phyloP scores from a whole-genome alignment of 140 eudicot genomes.

The Eryngium alpinum region DNA sequence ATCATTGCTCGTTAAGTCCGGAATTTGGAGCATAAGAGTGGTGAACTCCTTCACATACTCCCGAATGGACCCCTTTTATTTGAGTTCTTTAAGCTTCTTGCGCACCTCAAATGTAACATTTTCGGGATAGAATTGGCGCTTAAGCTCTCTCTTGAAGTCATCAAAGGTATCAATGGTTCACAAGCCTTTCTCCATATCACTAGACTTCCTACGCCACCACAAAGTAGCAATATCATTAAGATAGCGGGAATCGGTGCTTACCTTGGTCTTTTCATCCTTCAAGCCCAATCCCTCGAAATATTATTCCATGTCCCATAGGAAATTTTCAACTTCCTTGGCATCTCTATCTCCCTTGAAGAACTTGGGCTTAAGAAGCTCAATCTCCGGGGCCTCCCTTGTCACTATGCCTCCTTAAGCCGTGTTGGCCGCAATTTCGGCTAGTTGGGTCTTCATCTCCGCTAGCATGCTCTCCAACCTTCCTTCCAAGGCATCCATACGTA shows the following conservation, averaged over 20 bases:
- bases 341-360: too few species aligned
- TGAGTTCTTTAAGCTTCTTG: not conserved
- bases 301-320: not conserved
- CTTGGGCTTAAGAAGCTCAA: too few species aligned
- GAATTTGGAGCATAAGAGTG: not conserved
- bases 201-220: not conserved
- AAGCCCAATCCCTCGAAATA: not conserved
- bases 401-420: too few species aligned
- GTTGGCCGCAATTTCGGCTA: too few species aligned
- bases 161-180: not conserved
- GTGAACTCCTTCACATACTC: not conserved
- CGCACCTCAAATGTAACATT: not conserved
- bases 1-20: too few species aligned
- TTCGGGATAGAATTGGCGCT: not conserved
- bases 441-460: too few species aligned
- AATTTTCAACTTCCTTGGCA: not conserved
- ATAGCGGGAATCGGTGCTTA: not conserved
- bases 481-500: too few species aligned
- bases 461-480: too few species aligned
- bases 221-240: not conserved
- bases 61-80: not conserved
- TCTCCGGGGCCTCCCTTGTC: too few species aligned
- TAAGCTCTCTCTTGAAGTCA: not conserved
- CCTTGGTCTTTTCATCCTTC: not conserved
- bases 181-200: not conserved